Base-by-base conservation (phyloP, 2,329 filamentous ascomycete species). In the Aspergillus clavatus region DNA sequence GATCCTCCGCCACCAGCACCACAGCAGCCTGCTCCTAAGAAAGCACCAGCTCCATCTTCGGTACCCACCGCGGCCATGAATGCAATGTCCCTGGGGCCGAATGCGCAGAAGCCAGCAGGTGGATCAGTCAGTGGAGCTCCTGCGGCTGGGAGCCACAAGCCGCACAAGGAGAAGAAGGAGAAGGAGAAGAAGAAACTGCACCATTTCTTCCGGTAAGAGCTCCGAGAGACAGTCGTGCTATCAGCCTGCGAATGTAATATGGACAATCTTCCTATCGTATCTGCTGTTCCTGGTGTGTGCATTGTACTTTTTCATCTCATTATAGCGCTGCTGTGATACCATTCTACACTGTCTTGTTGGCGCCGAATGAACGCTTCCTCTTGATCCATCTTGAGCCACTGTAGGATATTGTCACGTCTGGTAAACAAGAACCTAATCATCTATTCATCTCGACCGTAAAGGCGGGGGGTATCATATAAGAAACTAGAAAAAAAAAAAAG, bases 131-230 rank as follows among this genome's bases (percentile, higher is more conserved):
- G 27, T 24, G 37, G 39, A 16, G 29, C 58, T 38, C 54, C 55
- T 11, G 37, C 52, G 22, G 42, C 50, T 12, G 42, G 46, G 10
- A 42, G 51, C 44, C 53, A 53, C 31, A 62, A 60, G 52, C 57
- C 52, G 7, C 67, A 53, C 61, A 69, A 54, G 53, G 73, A 78
- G 73, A 52, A 72, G 38, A 63, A 66, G 44, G 52, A 68, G 40
- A 58, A 69, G 27, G 75, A 77, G 57, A 74, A 75, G 45, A 71
- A 75, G 67, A 81, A 82, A 69, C 79, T 79, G 50, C 74, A 78
- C 58, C 75, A 77, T 55, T 78, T 79, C 59, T 80, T 79, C 59
- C 62, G 66, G 50, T 67, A 55, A 48, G 12, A 38, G 38, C 16
- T 33, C 14, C n/a, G 21, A 3, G 23, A 24, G 26, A 39, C 10